A percentile compares a stretch with the other conserved stretches of the same genome.
phyloP scores from a whole-genome alignment of 352 stramenopile species.

The Salisapilia sapeloensis region DNA sequence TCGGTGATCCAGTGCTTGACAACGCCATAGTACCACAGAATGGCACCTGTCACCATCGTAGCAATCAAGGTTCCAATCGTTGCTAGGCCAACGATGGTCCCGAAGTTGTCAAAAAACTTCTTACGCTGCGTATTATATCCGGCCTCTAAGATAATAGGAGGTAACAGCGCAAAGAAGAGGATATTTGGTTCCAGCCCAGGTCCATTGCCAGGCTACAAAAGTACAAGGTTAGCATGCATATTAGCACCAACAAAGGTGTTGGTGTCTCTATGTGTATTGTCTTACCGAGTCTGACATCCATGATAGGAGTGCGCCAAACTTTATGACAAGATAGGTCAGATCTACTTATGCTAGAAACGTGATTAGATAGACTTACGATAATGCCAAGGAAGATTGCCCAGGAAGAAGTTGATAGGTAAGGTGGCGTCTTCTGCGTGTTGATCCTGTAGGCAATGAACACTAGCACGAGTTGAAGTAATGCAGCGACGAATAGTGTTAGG shows the following conservation, averaged over 20 bases:
- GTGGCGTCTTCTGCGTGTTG: slow-evolving; percentile 2
- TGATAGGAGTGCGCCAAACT: slow-evolving; percentile 7
- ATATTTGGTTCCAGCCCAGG: slow-evolving; percentile 6
- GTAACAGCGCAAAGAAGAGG: slow-evolving; percentile 7
- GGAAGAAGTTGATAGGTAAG: slow-evolving; percentile 4
- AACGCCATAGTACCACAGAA: too few species aligned
- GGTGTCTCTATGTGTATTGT: too few species aligned
- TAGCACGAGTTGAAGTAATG: slow-evolving; percentile 6
- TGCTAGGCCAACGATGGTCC: slow-evolving; percentile 1
- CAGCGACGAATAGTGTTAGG: slow-evolving; percentile 5
- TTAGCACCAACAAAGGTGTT: not conserved
- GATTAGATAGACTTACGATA: too few species aligned
- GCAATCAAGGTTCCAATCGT: slow-evolving; percentile 5
- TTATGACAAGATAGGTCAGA: too few species aligned
- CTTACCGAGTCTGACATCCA: slow-evolving; percentile 1
- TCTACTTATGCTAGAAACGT: too few species aligned
- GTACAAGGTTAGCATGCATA: not conserved
- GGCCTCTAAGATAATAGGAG: slow-evolving; percentile 9
- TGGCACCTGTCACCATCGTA: slow-evolving; percentile 5
- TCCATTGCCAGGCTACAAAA: slow-evolving; percentile 2
- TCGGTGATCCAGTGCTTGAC: too few species aligned
- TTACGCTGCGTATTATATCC: slow-evolving; percentile 7
- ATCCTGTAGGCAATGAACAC: slow-evolving; percentile 6
- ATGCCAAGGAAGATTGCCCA: slow-evolving; percentile 9
- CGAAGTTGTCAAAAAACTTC: slow-evolving; percentile 1